A percentile compares a stretch with the other conserved stretches of the same genome.
These are phyloP conservation scores for Dissophora ornata DNA, from an alignment of 192 early-diverging fungal genomes.

Conservation along the genomic window DNA sequence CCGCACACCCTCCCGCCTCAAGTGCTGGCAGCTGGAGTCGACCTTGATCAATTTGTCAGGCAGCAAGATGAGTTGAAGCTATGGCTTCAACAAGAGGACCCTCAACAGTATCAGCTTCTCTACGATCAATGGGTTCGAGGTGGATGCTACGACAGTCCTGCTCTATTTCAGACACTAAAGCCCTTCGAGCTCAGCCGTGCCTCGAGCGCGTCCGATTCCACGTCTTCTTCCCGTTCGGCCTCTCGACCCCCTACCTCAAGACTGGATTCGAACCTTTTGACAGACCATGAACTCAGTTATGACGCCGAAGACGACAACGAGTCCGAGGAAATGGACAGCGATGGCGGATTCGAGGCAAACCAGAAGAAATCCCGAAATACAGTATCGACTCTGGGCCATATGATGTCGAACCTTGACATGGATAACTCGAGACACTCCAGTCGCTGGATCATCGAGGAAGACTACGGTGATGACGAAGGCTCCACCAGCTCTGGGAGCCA, in stretches of 20 bases:
- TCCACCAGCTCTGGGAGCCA: constrained; percentile 5
- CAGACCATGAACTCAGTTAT: constrained; percentile 7
- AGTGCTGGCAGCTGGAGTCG: background rate
- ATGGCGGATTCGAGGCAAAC: background rate
- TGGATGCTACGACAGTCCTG: no score
- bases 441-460: background rate
- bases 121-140: background rate
- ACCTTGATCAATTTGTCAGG: background rate
- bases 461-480: background rate
- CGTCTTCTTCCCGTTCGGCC: background rate
- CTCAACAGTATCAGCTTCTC: constrained; percentile 7
- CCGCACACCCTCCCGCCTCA: background rate
- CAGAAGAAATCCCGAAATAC: background rate
- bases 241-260: background rate
- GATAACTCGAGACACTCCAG: background rate
- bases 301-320: constrained; percentile 14
- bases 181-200: no score
- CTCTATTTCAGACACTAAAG: no score
- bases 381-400: background rate
- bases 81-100: background rate
- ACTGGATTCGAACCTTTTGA: background rate
- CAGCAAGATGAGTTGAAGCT: no score
- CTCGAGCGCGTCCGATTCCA: background rate
- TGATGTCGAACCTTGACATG: background rate
- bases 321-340: constrained; percentile 1